Percentiles rank a stretch among this genome's conserved stretches.
Evolutionary conservation across 495 filamentous ascomycete species (phyloP).

Genomic region (Mycothermus thermophilus): DNA sequence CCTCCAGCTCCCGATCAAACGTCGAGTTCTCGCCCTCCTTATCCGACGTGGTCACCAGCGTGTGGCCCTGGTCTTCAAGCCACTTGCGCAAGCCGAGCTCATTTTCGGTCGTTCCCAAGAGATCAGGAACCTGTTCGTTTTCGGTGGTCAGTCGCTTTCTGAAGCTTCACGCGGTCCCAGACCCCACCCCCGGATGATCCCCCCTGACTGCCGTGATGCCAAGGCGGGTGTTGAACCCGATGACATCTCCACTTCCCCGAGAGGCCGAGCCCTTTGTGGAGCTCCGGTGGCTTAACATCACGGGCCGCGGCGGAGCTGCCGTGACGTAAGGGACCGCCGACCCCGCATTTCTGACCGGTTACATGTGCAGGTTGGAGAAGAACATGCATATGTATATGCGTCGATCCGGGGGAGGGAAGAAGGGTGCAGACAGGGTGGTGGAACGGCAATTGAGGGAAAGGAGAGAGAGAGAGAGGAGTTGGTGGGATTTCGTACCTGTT

Average conservation of each 20-base stretch:
- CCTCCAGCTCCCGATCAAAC: conserved; percentile 89
- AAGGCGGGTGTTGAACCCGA: background rate
- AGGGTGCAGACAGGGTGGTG: background rate
- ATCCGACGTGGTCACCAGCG: conserved; percentile 89
- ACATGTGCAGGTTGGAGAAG: background rate
- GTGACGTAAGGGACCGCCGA: too few species aligned
- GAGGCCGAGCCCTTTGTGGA: too few species aligned
- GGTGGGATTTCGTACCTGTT: conserved; percentile 31
- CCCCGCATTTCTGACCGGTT: conserved; percentile 3
- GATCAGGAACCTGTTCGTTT: conserved; percentile 50
- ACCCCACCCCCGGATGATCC: too few species aligned
- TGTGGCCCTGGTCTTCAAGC: conserved; percentile 93
- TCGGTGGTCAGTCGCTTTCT: background rate
- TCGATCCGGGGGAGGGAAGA: background rate
- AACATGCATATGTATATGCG: background rate
- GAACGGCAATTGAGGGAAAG: background rate
- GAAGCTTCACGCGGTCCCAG: too few species aligned
- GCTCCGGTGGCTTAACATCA: too few species aligned
- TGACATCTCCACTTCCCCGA: conserved; percentile 8
- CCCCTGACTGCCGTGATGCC: conserved; percentile 1
- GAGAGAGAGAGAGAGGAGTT: conserved; percentile 2
- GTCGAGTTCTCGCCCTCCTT: conserved; percentile 85
- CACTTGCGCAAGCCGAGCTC: conserved; percentile 93
- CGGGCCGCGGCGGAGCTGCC: too few species aligned
- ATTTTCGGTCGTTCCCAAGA: conserved; percentile 94